Evolutionary conservation across 768 basidiomycete genomes (phyloP), one percentile per base, ranked within the genome.

Genomic region (Sporobolomyces pararoseus): DNA sequence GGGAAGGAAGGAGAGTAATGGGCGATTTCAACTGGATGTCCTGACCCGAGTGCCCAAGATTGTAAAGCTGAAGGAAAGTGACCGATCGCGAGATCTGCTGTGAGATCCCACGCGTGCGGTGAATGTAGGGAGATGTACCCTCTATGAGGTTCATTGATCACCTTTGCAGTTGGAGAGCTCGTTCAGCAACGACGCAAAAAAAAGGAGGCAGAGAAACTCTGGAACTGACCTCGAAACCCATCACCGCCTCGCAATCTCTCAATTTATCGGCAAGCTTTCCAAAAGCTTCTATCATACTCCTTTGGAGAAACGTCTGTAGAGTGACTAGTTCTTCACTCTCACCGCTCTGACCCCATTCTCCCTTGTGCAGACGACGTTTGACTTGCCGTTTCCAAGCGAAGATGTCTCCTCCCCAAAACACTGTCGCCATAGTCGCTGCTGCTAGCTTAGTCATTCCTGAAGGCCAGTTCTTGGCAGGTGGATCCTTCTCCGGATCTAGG

Each of bases 351-450:
- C 85, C 84, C 44, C 68, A 62, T 46, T 32, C 49, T 50, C 73
- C 73, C 12, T 53, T 63, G 7, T 70, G 63, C 13, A 76, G 44
- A 4, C 42, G 25, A 12, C 75, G 27, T 7, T 63, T 52, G 21
- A 83, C 82, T 61, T 80, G 82, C 32, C 93, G 78, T 76, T 89
- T 88, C 0, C 91, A 89, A 0, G 91, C 84, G 76, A 94, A 96
- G 0, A 85, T 85, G 75, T 91, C 86, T 7, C 94, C 94, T 0
- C 86, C 93, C 91, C 91, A 96, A 77, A 97, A 97, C 46, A 89
- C 86, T 1, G 94, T 96, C 70, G 90, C 86, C 90, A 96, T 92
- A 0, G 93, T 97, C 39, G 68, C 67, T 5, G 66, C 68, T 0
- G 52, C 69, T 25, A 70, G 59, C 32, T 70, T 70, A 25, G 52